Percentiles rank a stretch among this genome's conserved stretches.
phyloP scores from a whole-genome alignment of 192 early-diverging fungal genomes.

The Lunasporangiospora selenospora region DNA sequence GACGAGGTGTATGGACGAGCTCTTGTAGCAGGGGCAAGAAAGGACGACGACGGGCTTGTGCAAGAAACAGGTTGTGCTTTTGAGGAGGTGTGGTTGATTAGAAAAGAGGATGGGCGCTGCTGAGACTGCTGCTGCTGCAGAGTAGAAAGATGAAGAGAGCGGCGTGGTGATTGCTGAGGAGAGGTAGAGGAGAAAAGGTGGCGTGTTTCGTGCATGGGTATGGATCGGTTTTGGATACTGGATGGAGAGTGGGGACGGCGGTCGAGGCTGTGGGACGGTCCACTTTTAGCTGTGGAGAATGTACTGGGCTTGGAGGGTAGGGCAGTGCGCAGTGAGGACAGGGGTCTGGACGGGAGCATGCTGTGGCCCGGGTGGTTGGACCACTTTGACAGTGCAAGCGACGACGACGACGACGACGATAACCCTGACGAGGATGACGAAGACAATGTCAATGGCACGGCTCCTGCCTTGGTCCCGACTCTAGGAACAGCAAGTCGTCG shows the following conservation, averaged over 20 bases:
- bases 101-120: not conserved
- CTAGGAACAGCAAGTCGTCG: too few species aligned
- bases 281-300: slow-evolving; percentile 1
- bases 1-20: not conserved
- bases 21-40: slow-evolving; percentile 1
- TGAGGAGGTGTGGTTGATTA: slow-evolving; percentile 8
- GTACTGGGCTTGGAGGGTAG: not conserved
- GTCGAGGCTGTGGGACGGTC: too few species aligned
- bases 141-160: not conserved
- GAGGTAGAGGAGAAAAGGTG: too few species aligned
- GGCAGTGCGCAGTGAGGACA: not conserved
- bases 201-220: too few species aligned
- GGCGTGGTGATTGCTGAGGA: not conserved
- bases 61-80: not conserved
- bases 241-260: not conserved
- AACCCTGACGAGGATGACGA: not conserved
- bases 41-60: not conserved
- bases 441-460: not conserved
- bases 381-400: not conserved
- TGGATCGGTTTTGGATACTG: not conserved
- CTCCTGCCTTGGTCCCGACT: too few species aligned
- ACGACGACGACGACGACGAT: not conserved
- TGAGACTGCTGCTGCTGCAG: slow-evolving; percentile 1
- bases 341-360: not conserved
- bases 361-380: not conserved